Evolutionary conservation across 805 yeast genomes (phyloP).

Genomic region (Candida easanensis): DNA sequence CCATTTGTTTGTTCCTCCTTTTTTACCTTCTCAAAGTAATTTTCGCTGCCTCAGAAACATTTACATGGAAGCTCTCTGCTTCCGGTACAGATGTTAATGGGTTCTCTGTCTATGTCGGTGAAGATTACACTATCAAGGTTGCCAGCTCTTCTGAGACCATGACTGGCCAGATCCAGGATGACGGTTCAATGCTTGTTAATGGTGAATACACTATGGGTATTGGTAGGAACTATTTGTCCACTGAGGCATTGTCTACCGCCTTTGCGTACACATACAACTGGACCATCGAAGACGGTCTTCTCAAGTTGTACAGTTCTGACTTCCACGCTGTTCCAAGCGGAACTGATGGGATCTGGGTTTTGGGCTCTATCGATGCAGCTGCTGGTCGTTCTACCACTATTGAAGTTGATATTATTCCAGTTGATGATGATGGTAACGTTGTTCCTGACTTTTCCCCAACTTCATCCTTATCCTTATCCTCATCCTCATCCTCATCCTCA

Average conservation of each 20-base stretch:
- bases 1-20: background rate
- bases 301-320: slow-evolving; percentile 16
- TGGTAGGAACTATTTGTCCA: slow-evolving; percentile 20
- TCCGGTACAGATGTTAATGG: slow-evolving; percentile 21
- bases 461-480: too few relatives aligned
- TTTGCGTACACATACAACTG: slow-evolving; percentile 14
- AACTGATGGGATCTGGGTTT: slow-evolving; percentile 13
- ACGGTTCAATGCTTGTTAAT: slow-evolving; percentile 12
- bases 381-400: slow-evolving; percentile 12
- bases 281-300: slow-evolving; percentile 15
- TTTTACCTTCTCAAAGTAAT: background rate
- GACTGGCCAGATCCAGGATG: slow-evolving; percentile 1
- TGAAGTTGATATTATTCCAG: slow-evolving; percentile 11
- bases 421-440: slow-evolving; percentile 3
- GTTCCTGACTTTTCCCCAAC: slow-evolving; percentile 6
- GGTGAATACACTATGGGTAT: slow-evolving; percentile 9
- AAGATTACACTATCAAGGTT: slow-evolving; percentile 7
- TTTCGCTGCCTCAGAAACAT: slow-evolving; percentile 12
- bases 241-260: slow-evolving; percentile 6
- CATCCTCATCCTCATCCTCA: too few relatives aligned
- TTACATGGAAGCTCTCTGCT: slow-evolving; percentile 12
- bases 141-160: slow-evolving; percentile 4
- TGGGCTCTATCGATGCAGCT: slow-evolving; percentile 22
- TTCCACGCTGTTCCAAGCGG: slow-evolving; percentile 24
- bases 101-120: slow-evolving; percentile 22